Conservation (phyloP, 805 yeast genomes). For the Yarrowia sp. region DNA sequence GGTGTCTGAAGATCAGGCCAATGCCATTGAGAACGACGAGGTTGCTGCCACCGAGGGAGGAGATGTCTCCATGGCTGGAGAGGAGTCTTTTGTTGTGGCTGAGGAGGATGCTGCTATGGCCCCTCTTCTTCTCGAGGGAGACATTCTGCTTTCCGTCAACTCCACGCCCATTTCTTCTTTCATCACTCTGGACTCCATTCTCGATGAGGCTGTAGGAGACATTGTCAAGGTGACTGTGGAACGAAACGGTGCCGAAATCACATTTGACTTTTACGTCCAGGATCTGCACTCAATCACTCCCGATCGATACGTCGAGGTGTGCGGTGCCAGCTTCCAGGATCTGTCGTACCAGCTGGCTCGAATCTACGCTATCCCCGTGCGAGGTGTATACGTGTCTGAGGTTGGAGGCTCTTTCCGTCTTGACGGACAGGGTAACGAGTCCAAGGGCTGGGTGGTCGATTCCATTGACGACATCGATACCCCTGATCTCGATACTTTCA, state of each 20-base stretch:
- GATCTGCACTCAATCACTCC: conserved; percentile 84
- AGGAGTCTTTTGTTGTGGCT: conserved; percentile 16
- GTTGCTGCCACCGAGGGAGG: not conserved
- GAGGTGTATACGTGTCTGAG: conserved; percentile 75
- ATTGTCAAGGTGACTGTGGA: conserved; percentile 56
- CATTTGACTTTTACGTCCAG: conserved; percentile 54
- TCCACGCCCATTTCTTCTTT: conserved; percentile 63
- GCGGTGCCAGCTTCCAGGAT: conserved; percentile 84
- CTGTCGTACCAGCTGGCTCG: conserved; percentile 87
- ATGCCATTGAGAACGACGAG: conserved; percentile 2
- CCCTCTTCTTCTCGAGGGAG: conserved; percentile 60
- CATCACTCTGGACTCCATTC: conserved; percentile 74
- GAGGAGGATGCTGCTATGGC: conserved; percentile 19
- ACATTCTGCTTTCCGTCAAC: conserved; percentile 70
- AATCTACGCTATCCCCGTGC: conserved; percentile 74
- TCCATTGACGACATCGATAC: conserved; percentile 71
- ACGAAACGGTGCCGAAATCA: conserved; percentile 65
- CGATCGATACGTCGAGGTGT: conserved; percentile 69
- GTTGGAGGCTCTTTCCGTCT: conserved; percentile 69
- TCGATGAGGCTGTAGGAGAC: conserved; percentile 67
- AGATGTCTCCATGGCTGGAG: conserved; percentile 17
- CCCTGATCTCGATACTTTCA: conserved; percentile 68
- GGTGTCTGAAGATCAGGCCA: not conserved
- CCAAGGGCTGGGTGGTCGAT: conserved; percentile 77
- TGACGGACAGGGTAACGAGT: conserved; percentile 41